Percentiles rank a stretch among this genome's conserved stretches.
Conservation (phyloP, 1,139 yeast species). For the Trichomonascaceae sp. region DNA sequence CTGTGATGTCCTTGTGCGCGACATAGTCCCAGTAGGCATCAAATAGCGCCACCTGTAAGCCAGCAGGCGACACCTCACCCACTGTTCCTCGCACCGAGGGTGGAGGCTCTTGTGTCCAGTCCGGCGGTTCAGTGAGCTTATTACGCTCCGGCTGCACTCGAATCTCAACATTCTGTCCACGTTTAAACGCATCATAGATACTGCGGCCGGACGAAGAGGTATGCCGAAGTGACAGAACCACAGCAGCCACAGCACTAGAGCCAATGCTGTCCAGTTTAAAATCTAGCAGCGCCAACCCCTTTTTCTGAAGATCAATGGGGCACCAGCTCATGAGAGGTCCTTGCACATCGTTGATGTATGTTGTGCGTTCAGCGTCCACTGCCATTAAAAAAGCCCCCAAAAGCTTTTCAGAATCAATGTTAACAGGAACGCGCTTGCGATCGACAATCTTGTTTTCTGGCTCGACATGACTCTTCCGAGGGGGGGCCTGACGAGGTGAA, state of each 20-base stretch:
- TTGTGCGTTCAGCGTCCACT: constrained; percentile 13
- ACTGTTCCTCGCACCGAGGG: neutral
- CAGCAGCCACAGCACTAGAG: constrained; percentile 74
- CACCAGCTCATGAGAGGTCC: constrained; percentile 28
- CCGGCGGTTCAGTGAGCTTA: neutral
- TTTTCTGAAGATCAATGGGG: constrained; percentile 49
- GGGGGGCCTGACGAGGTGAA: no score
- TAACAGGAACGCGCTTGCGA: no score
- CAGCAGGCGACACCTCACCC: neutral
- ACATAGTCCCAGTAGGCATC: neutral
- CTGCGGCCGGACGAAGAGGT: constrained; percentile 44
- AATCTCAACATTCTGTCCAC: constrained; percentile 53
- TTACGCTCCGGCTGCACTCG: constrained; percentile 10
- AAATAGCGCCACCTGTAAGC: neutral
- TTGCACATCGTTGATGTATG: constrained; percentile 22
- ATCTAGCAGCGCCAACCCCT: constrained; percentile 68
- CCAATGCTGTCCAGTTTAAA: constrained; percentile 45
- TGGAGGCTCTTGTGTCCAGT: neutral
- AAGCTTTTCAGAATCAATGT: no score
- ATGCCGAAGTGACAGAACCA: constrained; percentile 44
- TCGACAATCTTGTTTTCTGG: no score
- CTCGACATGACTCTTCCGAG: no score
- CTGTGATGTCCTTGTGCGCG: no score
- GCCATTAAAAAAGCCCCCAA: constrained; percentile 10
- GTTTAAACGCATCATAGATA: constrained; percentile 45